phyloP scores from a whole-genome alignment of 1,139 yeast genomes.

The Kodamaea fungicola region DNA sequence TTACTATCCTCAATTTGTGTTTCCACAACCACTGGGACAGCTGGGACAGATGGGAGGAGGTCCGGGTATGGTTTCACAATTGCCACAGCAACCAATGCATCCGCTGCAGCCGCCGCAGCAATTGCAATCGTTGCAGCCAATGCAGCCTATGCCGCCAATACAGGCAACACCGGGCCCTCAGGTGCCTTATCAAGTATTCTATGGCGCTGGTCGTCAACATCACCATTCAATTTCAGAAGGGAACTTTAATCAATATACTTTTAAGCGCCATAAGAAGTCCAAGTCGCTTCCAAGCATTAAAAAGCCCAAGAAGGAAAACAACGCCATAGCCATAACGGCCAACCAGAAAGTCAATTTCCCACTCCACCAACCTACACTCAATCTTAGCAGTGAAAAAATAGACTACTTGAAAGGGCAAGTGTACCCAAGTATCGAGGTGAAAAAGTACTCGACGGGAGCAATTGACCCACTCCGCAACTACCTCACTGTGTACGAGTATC shows the following conservation, averaged over 20 bases:
- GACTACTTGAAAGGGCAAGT: slow-evolving; percentile 19
- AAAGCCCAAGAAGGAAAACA: slow-evolving; percentile 2
- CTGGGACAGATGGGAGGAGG: too few species aligned
- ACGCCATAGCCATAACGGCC: neutral
- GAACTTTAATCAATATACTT: slow-evolving; percentile 4
- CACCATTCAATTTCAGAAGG: too few species aligned
- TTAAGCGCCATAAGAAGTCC: slow-evolving; percentile 8
- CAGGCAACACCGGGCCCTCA: too few species aligned
- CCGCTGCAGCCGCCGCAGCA: slow-evolving; percentile 1
- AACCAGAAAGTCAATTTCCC: slow-evolving; percentile 5
- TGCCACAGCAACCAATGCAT: neutral
- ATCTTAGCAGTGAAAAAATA: slow-evolving; percentile 26
- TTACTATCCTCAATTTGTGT: neutral
- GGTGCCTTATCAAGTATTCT: too few species aligned
- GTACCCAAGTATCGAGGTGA: slow-evolving; percentile 45
- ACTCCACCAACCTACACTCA: slow-evolving; percentile 3
- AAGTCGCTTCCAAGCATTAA: slow-evolving; percentile 5
- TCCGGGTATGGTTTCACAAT: neutral
- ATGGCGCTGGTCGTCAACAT: too few species aligned
- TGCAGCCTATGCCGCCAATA: neutral
- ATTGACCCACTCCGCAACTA: slow-evolving; percentile 53
- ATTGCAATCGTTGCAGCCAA: neutral
- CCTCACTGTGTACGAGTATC: slow-evolving; percentile 72
- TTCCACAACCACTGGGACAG: neutral
- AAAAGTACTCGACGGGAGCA: slow-evolving; percentile 74